phyloP scores from a whole-genome alignment of 495 filamentous ascomycete species.

The Apiosordaria backusii region DNA sequence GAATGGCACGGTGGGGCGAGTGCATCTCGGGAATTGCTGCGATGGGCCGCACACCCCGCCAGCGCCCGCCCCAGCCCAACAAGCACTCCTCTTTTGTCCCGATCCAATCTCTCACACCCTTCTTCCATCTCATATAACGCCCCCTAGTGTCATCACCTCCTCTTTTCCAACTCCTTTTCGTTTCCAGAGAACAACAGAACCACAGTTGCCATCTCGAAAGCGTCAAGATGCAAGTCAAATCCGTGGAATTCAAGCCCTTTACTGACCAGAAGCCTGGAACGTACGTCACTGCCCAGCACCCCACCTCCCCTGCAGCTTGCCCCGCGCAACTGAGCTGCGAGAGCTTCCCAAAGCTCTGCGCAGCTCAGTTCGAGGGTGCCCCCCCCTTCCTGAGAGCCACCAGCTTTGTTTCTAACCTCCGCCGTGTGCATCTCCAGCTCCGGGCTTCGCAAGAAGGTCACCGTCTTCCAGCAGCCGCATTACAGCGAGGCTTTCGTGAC shows the following conservation, averaged over 20 bases:
- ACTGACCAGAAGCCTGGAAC: slow-evolving; percentile 98
- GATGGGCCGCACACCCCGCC: not conserved
- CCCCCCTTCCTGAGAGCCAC: not conserved
- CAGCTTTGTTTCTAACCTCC: slow-evolving; percentile 7
- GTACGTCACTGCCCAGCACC: slow-evolving; percentile 56
- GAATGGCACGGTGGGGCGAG: slow-evolving; percentile 7
- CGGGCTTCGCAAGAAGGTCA: slow-evolving; percentile 97
- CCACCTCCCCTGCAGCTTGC: slow-evolving; percentile 27
- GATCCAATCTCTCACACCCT: not conserved
- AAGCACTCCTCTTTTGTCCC: slow-evolving; percentile 6
- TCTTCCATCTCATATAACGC: not conserved
- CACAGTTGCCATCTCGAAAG: not conserved
- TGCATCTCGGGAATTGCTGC: not conserved
- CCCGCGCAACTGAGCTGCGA: slow-evolving; percentile 32
- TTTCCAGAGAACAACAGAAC: not conserved
- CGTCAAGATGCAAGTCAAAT: slow-evolving; percentile 64
- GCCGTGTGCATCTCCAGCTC: slow-evolving; percentile 56
- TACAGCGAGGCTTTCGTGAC: slow-evolving; percentile 96
- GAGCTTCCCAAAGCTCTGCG: not conserved
- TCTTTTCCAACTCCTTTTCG: slow-evolving; percentile 1
- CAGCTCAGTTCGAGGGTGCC: slow-evolving; percentile 10
- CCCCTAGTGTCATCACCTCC: not conserved
- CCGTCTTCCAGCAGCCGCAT: slow-evolving; percentile 89
- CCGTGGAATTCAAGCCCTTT: slow-evolving; percentile 73
- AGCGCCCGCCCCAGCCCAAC: slow-evolving; percentile 6